Base-by-base conservation (phyloP, 257 asterid genomes). In the Solanum sejunctum region DNA sequence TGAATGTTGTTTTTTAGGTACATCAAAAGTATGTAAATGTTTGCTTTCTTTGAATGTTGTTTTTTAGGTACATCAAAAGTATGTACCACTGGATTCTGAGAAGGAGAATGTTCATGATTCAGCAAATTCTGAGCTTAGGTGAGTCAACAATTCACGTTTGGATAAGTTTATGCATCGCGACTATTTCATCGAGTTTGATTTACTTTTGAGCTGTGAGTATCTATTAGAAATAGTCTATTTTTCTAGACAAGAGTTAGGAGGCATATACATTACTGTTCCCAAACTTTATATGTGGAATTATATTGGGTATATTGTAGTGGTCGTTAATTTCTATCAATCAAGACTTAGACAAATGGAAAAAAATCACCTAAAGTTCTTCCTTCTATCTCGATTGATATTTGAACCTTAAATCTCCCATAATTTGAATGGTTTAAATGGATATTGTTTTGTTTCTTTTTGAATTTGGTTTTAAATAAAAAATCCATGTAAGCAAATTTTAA, bases 51-150 rank as follows among this genome's bases (percentile, higher is more conserved):
- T 45, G 17, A 63, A 54, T 41, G 17, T 57, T 56, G 32, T 64
- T 69, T 83, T 83, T 79, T 82, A 94, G 97, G 88, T 85, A 67
- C 88, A 71, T 86, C 93, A 87, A 70, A 90, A 89, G 21, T 94
- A 94, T 88, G 91, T 90, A 49, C 93, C 95, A 86, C 91, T 94
- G 66, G 93, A 94, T 58, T 92, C 91, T 54, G 87, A 87, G 77
- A 86, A 86, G 73, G 87, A 85, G 71, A 80, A 56, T 64, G 26
- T 80, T 83, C 82, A 92, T 69, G 89, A 86, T 85, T 80, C 78
- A 84, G 85, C 93, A 73, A 88, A 85, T 86, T 80, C 89, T 36
- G 21, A 77, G 75, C 80, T 75, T 73, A 87, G 84, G 98, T 94
- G 82, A 67, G 67, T 83, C 36, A 64, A 36, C 51, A 32, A 69